Percentiles rank a stretch among this genome's conserved stretches.
Evolutionary conservation across 805 yeast genomes (phyloP).

Genomic region (Nakazawaea siamensis): DNA sequence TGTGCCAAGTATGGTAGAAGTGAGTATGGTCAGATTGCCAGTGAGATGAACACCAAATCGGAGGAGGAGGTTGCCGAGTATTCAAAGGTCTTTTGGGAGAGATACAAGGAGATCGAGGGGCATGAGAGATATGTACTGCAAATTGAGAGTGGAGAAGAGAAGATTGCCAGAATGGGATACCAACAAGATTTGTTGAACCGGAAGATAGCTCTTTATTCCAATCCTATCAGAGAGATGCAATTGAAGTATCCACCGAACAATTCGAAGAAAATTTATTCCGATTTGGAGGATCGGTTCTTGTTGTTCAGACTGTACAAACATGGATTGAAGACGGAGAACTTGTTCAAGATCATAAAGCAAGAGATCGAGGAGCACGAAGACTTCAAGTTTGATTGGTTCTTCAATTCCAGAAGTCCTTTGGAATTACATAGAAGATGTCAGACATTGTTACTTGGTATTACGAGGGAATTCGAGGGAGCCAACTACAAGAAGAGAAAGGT

Average conservation of each 20-base stretch:
- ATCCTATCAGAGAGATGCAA: conserved; percentile 53
- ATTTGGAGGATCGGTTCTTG: conserved; percentile 62
- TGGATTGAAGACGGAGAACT: conserved; percentile 52
- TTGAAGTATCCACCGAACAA: conserved; percentile 80
- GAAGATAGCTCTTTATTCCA: conserved; percentile 45
- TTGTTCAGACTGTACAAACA: conserved; percentile 51
- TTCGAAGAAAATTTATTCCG: conserved; percentile 65
- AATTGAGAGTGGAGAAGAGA: conserved; percentile 68
- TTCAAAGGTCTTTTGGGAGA: conserved; percentile 55
- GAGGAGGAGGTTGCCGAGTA: conserved; percentile 53
- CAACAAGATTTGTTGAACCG: conserved; percentile 48
- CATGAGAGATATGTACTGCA: conserved; percentile 63
- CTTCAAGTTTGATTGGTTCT: conserved; percentile 68
- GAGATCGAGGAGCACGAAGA: conserved; percentile 52
- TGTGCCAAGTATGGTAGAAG: conserved; percentile 60
- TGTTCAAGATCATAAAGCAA: conserved; percentile 57
- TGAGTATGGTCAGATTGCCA: conserved; percentile 39
- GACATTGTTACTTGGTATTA: conserved; percentile 58
- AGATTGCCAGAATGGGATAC: conserved; percentile 40
- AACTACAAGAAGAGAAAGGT: conserved; percentile 42
- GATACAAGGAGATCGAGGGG: conserved; percentile 55
- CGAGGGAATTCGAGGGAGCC: conserved; percentile 63
- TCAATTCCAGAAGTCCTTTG: conserved; percentile 61
- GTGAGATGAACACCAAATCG: conserved; percentile 47
- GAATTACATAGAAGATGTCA: conserved; percentile 65